Conservation (phyloP, 148 eudicot species). For the Rhododendron ovatum region DNA sequence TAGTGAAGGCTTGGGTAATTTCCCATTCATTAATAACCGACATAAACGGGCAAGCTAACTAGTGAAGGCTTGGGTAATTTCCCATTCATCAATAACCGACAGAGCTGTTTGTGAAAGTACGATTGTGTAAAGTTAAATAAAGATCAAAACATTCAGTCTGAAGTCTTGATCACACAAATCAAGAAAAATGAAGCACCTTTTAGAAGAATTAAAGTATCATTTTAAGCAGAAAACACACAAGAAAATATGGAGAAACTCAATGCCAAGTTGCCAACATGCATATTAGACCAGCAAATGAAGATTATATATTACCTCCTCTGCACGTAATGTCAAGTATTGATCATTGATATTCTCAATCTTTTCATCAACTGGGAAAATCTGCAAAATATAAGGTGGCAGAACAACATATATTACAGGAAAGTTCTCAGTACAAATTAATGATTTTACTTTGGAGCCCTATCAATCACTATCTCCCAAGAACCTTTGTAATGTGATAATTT, state of each 20-base stretch:
- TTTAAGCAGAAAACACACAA: background rate
- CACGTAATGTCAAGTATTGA: constrained; percentile 20
- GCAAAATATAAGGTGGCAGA: background rate
- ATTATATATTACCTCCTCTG: constrained; percentile 14
- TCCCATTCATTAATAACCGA: background rate
- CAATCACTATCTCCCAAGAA: background rate
- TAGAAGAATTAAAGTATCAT: background rate
- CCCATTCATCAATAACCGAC: background rate
- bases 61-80: background rate
- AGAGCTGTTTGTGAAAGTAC: background rate
- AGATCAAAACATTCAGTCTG: background rate
- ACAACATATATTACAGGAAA: background rate
- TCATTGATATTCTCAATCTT: constrained; percentile 26
- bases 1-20: background rate
- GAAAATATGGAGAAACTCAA: too few relatives aligned
- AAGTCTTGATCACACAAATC: background rate
- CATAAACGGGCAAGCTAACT: background rate
- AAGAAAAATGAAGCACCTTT: background rate
- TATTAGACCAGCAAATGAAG: background rate
- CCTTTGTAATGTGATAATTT: background rate
- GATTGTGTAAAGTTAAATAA: background rate
- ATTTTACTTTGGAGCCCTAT: background rate
- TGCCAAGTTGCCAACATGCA: too few relatives aligned
- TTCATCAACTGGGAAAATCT: constrained; percentile 21
- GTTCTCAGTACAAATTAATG: background rate